Conservation (phyloP, 192 early-diverging fungal genomes). For the Coemansia sp. region DNA sequence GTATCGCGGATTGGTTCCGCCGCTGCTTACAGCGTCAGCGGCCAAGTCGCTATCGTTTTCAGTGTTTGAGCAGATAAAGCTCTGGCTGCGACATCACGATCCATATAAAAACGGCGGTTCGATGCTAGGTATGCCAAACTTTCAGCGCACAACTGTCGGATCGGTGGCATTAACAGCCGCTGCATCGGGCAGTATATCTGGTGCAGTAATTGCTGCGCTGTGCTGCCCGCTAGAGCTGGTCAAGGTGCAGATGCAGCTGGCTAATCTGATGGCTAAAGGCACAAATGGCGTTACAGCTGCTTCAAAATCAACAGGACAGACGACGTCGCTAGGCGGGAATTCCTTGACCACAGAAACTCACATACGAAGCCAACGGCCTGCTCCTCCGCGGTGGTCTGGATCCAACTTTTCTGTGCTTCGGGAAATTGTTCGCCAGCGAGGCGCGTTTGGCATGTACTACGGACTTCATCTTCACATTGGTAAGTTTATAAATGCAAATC, state of each 20-base stretch:
- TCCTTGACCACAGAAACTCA: conserved; percentile 5
- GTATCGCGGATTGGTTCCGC: conserved; percentile 83
- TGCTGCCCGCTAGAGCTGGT: conserved; percentile 78
- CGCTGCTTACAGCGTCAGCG: conserved; percentile 77
- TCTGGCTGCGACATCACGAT: conserved; percentile 44
- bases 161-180: conserved; percentile 54
- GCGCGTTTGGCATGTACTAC: conserved; percentile 41
- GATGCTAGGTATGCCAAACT: conserved; percentile 24
- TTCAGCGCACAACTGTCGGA: conserved; percentile 43
- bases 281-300: background rate
- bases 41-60: conserved; percentile 91
- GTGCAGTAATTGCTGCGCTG: conserved; percentile 65
- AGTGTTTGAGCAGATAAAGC: conserved; percentile 77
- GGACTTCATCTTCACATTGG: conserved; percentile 46
- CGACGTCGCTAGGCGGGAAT: conserved; percentile 5
- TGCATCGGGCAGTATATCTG: conserved; percentile 60
- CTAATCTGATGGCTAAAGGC: conserved; percentile 58
- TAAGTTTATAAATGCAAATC: conserved; percentile 19
- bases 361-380: background rate
- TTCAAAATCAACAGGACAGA: conserved; percentile 6
- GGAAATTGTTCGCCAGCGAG: conserved; percentile 41
- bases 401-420: conserved; percentile 45
- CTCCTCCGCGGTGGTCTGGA: conserved; percentile 25
- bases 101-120: conserved; percentile 1
- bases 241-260: conserved; percentile 74